These are phyloP conservation scores for Camellia sinensis DNA, from an alignment of 148 eudicot species.

Conservation along the genomic window DNA sequence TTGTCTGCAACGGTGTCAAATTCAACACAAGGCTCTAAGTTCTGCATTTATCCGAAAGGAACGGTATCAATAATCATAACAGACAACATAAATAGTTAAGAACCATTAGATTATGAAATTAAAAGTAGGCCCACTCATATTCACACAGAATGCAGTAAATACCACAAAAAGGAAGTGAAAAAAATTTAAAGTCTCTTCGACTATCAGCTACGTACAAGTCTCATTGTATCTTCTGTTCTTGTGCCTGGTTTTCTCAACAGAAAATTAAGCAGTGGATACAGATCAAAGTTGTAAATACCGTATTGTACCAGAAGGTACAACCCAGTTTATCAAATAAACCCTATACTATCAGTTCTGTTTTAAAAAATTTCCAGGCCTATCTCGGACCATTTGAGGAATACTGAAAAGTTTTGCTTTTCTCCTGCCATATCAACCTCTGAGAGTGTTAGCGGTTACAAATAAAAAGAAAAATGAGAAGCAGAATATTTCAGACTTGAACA, in stretches of 20 bases:
- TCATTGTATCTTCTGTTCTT: neutral
- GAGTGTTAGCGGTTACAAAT: no score
- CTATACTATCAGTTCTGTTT: no score
- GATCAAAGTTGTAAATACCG: neutral
- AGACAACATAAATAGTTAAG: neutral
- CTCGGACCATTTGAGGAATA: no score
- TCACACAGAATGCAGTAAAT: neutral
- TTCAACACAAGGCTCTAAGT: slow-evolving; percentile 82
- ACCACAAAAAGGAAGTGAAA: no score
- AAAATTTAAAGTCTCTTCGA: neutral
- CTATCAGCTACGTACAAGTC: neutral
- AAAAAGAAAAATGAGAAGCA: no score
- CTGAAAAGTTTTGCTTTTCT: no score
- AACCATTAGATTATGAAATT: no score
- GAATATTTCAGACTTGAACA: no score
- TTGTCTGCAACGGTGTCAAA: slow-evolving; percentile 79
- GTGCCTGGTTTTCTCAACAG: neutral
- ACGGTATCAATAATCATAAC: slow-evolving; percentile 1
- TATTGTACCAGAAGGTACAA: no score
- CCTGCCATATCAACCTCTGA: no score
- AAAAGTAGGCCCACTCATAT: neutral
- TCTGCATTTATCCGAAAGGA: slow-evolving; percentile 39
- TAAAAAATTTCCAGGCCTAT: no score
- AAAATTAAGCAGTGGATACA: neutral
- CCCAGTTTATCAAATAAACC: no score